phyloP scores from a whole-genome alignment of 495 filamentous ascomycete genomes.

The Tuber brumale region DNA sequence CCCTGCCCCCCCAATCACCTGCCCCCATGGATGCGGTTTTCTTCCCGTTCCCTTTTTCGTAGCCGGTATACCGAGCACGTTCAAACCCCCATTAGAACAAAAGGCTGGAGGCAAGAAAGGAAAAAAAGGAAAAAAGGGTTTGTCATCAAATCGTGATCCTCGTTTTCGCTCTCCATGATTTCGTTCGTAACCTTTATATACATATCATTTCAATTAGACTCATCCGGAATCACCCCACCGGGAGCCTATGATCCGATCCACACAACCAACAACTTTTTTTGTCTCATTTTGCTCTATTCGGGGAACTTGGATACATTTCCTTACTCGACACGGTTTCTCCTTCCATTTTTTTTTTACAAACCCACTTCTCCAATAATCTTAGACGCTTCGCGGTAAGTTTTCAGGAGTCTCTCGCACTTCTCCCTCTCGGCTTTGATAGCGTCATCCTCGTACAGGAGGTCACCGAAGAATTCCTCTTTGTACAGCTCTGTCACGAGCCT shows the following conservation, averaged over 20 bases:
- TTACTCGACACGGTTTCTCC: slow-evolving; percentile 4
- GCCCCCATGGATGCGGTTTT: neutral
- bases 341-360: slow-evolving; percentile 21
- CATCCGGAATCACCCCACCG: neutral
- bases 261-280: neutral
- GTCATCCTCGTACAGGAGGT: slow-evolving; percentile 94
- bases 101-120: neutral
- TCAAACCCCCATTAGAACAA: neutral
- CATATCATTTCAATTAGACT: neutral
- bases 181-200: slow-evolving; percentile 3
- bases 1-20: neutral
- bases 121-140: neutral
- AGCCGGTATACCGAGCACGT: neutral
- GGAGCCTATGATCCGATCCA: neutral
- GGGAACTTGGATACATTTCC: neutral
- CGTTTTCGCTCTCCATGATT: neutral
- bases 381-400: slow-evolving; percentile 91
- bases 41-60: neutral
- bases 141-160: neutral
- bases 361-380: slow-evolving; percentile 93
- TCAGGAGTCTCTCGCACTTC: slow-evolving; percentile 91
- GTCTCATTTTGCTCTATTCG: neutral
- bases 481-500: slow-evolving; percentile 92
- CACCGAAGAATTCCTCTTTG: slow-evolving; percentile 84
- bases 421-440: slow-evolving; percentile 93